Evolutionary conservation across 768 basidiomycete species (phyloP).

Genomic region (Scleroderma bovista): DNA sequence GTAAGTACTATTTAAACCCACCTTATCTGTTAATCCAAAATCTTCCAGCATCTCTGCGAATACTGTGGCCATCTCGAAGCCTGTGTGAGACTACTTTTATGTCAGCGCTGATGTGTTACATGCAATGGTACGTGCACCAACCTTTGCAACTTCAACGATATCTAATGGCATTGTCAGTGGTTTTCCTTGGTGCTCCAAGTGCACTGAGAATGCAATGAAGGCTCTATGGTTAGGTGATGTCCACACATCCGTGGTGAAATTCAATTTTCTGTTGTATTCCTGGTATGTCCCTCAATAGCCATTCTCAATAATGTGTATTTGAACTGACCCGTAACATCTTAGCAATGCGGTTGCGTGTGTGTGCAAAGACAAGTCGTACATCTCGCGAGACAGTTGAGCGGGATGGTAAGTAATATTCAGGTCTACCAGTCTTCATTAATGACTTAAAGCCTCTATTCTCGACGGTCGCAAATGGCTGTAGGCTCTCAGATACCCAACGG

Average conservation of each 20-base stretch:
- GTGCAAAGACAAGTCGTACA: slow-evolving; percentile 22
- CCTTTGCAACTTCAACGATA: slow-evolving; percentile 18
- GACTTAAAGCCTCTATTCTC: slow-evolving; percentile 27
- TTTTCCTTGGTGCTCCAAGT: slow-evolving; percentile 14
- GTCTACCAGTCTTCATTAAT: slow-evolving; percentile 9
- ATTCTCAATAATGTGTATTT: no score
- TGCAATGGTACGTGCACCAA: not conserved
- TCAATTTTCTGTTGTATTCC: slow-evolving; percentile 27
- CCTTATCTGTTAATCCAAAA: slow-evolving; percentile 16
- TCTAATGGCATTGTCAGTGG: slow-evolving; percentile 14
- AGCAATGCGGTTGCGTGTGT: slow-evolving; percentile 14
- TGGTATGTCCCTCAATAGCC: slow-evolving; percentile 9
- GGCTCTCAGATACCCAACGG: slow-evolving; percentile 30
- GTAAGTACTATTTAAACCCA: not conserved
- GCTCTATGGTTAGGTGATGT: slow-evolving; percentile 24
- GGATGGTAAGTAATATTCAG: slow-evolving; percentile 30
- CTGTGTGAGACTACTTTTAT: slow-evolving; percentile 12
- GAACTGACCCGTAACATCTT: slow-evolving; percentile 24
- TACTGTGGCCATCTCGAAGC: slow-evolving; percentile 11
- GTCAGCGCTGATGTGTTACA: not conserved
- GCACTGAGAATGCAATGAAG: slow-evolving; percentile 14
- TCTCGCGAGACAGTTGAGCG: slow-evolving; percentile 29
- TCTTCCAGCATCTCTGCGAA: slow-evolving; percentile 17
- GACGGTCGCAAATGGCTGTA: slow-evolving; percentile 30
- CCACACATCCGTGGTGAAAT: slow-evolving; percentile 24